These are phyloP conservation scores for Solanum microdontum DNA, from an alignment of 257 asterid species.

Conservation along the genomic window DNA sequence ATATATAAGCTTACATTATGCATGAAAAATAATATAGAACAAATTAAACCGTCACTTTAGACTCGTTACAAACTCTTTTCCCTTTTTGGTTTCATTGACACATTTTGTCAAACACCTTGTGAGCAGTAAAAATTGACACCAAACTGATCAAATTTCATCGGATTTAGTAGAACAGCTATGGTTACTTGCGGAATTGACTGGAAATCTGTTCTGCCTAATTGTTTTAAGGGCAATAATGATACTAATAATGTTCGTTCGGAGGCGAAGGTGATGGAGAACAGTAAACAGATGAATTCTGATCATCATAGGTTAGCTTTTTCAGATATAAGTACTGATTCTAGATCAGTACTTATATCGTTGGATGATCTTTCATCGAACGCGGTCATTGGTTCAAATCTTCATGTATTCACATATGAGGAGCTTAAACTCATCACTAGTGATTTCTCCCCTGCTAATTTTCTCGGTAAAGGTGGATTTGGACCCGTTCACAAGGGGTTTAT, in stretches of 20 bases:
- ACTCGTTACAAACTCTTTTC: background rate
- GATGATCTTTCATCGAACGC: conserved; percentile 53
- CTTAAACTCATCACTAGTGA: conserved; percentile 38
- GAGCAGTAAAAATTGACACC: background rate
- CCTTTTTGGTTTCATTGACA: background rate
- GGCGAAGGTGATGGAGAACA: conserved; percentile 2
- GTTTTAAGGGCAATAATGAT: conserved; percentile 6
- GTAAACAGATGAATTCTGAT: conserved; percentile 8
- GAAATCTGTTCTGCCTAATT: conserved; percentile 11
- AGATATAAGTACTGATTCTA: conserved; percentile 46
- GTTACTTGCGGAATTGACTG: conserved; percentile 6
- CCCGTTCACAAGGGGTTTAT: conserved; percentile 82
- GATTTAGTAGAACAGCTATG: background rate
- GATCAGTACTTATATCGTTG: conserved; percentile 26
- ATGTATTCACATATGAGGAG: conserved; percentile 45
- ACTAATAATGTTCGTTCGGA: background rate
- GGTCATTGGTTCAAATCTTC: conserved; percentile 49
- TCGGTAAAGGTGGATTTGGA: conserved; percentile 91
- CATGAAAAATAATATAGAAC: background rate
- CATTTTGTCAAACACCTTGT: background rate
- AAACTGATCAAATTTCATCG: background rate
- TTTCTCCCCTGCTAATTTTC: conserved; percentile 42
- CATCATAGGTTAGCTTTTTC: conserved; percentile 40
- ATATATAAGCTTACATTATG: background rate
- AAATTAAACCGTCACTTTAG: background rate